Conservation (phyloP, 495 filamentous ascomycete species). For the Bryoglossum gracile region DNA sequence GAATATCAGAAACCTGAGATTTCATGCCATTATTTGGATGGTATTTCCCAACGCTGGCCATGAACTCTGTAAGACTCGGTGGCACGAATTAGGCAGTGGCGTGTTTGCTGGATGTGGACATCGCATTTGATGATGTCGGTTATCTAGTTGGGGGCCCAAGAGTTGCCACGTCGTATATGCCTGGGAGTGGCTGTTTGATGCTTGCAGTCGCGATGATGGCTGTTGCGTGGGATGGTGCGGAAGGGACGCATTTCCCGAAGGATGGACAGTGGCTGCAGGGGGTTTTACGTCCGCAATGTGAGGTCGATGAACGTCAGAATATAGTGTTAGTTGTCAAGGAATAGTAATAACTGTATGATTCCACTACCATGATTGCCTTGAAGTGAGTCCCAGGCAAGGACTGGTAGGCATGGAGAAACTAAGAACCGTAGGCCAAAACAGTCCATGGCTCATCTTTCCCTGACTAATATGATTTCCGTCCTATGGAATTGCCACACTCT, state of each 20-base stretch:
- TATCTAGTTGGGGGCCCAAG: constrained; percentile 43
- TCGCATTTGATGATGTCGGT: constrained; percentile 44
- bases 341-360: too few relatives aligned
- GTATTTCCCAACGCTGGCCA: constrained; percentile 47
- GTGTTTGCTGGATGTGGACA: constrained; percentile 41
- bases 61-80: constrained; percentile 43
- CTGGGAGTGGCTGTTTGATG: constrained; percentile 39
- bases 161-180: constrained; percentile 51
- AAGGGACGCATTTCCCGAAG: constrained; percentile 36
- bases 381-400: too few relatives aligned
- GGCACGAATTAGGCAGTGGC: constrained; percentile 38
- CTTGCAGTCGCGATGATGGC: constrained; percentile 49
- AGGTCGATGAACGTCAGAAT: too few relatives aligned
- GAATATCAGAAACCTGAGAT: constrained; percentile 40
- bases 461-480: too few relatives aligned
- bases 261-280: too few relatives aligned
- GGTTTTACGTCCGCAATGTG: too few relatives aligned
- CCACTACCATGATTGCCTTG: too few relatives aligned
- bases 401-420: too few relatives aligned
- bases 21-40: constrained; percentile 44
- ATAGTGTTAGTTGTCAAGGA: too few relatives aligned
- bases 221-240: constrained; percentile 43
- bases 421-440: too few relatives aligned
- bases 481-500: too few relatives aligned
- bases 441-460: too few relatives aligned